Percentiles rank a stretch among this genome's conserved stretches.
Evolutionary conservation across 495 filamentous ascomycete genomes (phyloP).

Genomic region (Hyaloscypha finlandica): DNA sequence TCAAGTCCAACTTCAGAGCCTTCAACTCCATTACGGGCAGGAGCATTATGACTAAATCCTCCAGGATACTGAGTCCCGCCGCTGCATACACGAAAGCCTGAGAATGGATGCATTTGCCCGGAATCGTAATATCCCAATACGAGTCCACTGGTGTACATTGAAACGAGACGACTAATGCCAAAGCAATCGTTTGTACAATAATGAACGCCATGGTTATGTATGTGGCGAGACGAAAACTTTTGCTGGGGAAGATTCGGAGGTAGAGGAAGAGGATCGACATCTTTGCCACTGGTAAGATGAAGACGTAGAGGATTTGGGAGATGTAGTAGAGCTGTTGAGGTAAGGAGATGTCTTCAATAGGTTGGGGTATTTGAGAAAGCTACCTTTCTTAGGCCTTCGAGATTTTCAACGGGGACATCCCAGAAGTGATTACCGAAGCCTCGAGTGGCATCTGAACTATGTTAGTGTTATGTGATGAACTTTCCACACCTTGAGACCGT

Average conservation of each 20-base stretch:
- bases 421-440: constrained; percentile 24
- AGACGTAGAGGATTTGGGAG: constrained; percentile 41
- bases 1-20: constrained; percentile 35
- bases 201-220: constrained; percentile 39
- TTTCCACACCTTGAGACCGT: not conserved
- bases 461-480: not conserved
- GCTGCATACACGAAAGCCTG: constrained; percentile 37
- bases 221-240: constrained; percentile 38
- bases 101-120: constrained; percentile 40
- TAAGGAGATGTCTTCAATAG: not conserved
- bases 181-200: constrained; percentile 29
- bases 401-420: constrained; percentile 9
- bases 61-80: constrained; percentile 40
- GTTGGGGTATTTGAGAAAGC: not conserved
- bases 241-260: constrained; percentile 50
- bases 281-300: constrained; percentile 46
- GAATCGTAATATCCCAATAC: constrained; percentile 43
- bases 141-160: constrained; percentile 43
- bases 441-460: constrained; percentile 8
- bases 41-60: constrained; percentile 44
- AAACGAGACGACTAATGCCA: constrained; percentile 42
- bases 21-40: constrained; percentile 42
- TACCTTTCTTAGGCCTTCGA: constrained; percentile 8
- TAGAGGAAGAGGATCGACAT: constrained; percentile 54
- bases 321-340: constrained; percentile 41